Base-by-base conservation (phyloP, 1,284 basidiomycete genomes). In the Ceratobasidium theobromae region DNA sequence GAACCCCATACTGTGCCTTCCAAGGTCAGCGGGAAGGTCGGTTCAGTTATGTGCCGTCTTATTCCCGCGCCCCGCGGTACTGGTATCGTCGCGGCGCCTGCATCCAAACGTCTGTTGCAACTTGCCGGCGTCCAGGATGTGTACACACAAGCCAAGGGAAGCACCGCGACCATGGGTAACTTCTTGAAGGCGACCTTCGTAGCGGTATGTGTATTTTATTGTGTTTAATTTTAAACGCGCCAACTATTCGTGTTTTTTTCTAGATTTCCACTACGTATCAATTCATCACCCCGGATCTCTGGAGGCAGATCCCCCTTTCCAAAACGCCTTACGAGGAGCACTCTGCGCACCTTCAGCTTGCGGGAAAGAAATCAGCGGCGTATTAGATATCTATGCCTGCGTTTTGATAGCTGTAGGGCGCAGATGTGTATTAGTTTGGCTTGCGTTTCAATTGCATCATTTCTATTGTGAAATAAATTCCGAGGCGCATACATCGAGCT, bases 111-210 rank as follows among this genome's bases (percentile, higher is more conserved):
- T 73, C 84, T 99, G 77, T 82, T 99, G 73, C 95, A 99, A 81
- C 86, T 99, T 74, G 96, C 96, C 75, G 96, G 96, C 86, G 87
- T 98, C 72, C 87, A 97, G 81, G 96, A 98, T 78, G 83, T 83
- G 76, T 95, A 95, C 84, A 98, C 96, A 69, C 94, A 97, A 78
- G 90, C 96, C 69, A 95, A 94, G 82, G 96, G 97, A 78, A 95
- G 93, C 73, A 99, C 97, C 65, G 94, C 95, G 53, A 99, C 97
- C 71, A 98, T 98, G 93, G 95, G 95, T 79, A 99, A 99, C 84
- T 98, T 98, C 87, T 88, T 99, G 82, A 98, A 98, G 83, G 97
- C 96, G 65, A 97, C 96, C 70, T 98, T 98, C 77, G 90, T 86
- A 75, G 96, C 97, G 66, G 91, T 93, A 77, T 69, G 89, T 84